Conservation (phyloP, 495 filamentous ascomycete genomes). For the Lineolata rhizophorae region DNA sequence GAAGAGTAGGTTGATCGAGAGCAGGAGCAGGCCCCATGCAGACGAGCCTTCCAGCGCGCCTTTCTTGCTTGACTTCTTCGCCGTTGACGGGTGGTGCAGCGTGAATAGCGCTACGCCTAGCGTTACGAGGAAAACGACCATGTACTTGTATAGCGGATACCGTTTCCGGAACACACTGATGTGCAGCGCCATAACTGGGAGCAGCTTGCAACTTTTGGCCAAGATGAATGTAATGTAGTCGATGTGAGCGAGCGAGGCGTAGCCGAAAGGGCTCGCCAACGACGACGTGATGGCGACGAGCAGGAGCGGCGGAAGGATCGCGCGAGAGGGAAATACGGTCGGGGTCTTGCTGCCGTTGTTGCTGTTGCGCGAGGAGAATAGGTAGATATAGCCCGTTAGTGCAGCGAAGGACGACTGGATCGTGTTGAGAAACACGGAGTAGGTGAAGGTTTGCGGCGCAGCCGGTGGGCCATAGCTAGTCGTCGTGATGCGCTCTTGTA, state of each 20-base stretch:
- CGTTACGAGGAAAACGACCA: constrained; percentile 76
- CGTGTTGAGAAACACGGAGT: constrained; percentile 85
- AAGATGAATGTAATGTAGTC: constrained; percentile 99
- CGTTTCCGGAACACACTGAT: constrained; percentile 73
- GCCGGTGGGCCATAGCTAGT: constrained; percentile 51
- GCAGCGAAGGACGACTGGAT: constrained; percentile 85
- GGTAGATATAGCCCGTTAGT: constrained; percentile 60
- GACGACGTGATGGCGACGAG: constrained; percentile 74
- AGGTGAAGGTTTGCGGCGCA: constrained; percentile 54
- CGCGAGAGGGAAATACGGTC: constrained; percentile 47
- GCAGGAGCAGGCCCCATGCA: constrained; percentile 58
- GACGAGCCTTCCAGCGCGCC: constrained; percentile 13
- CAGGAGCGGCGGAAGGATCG: constrained; percentile 55
- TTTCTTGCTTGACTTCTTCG: constrained; percentile 36
- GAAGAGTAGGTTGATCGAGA: constrained; percentile 82
- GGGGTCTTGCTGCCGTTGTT: constrained; percentile 18
- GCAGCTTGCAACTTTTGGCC: constrained; percentile 90
- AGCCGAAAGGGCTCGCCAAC: constrained; percentile 84
- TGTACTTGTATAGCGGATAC: constrained; percentile 93
- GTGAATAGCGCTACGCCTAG: constrained; percentile 89
- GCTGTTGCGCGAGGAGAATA: constrained; percentile 37
- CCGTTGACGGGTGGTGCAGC: constrained; percentile 52
- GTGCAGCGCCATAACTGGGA: constrained; percentile 94
- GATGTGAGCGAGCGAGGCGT: constrained; percentile 79
- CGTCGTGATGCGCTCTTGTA: constrained; percentile 95